These are phyloP conservation scores for Suillus plorans DNA, from an alignment of 768 basidiomycete species.

Conservation along the genomic window DNA sequence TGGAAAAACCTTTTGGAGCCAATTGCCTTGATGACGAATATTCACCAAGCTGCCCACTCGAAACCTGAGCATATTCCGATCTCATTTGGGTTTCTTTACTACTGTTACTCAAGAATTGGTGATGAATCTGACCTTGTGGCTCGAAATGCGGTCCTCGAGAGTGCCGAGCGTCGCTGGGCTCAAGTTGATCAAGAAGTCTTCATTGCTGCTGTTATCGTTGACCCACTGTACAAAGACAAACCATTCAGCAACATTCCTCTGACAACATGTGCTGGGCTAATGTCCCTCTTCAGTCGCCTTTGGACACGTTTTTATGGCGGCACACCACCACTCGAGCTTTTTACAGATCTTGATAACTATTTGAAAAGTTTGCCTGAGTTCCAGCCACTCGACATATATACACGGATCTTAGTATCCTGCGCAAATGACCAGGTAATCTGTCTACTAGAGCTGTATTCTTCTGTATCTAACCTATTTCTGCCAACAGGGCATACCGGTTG, in stretches of 20 bases:
- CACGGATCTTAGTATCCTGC: neutral
- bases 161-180: constrained; percentile 30
- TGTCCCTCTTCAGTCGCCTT: neutral
- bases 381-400: neutral
- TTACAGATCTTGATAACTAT: neutral
- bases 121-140: neutral
- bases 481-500: neutral
- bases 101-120: constrained; percentile 10
- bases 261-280: neutral
- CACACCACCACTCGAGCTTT: neutral
- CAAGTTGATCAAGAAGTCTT: constrained; percentile 32
- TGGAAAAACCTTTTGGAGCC: constrained; percentile 30
- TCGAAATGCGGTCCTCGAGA: constrained; percentile 24
- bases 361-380: neutral
- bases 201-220: constrained; percentile 29
- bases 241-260: neutral
- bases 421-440: neutral
- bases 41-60: constrained; percentile 28
- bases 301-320: neutral
- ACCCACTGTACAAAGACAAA: constrained; percentile 20
- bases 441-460: neutral
- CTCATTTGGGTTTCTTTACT: constrained; percentile 28
- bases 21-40: constrained; percentile 30
- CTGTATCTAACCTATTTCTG: neutral
- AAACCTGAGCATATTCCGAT: constrained; percentile 32